Evolutionary conservation across 129 eudicot genomes (phyloP), one percentile per base, ranked within the genome.

Genomic region (Pittosporum tobira): DNA sequence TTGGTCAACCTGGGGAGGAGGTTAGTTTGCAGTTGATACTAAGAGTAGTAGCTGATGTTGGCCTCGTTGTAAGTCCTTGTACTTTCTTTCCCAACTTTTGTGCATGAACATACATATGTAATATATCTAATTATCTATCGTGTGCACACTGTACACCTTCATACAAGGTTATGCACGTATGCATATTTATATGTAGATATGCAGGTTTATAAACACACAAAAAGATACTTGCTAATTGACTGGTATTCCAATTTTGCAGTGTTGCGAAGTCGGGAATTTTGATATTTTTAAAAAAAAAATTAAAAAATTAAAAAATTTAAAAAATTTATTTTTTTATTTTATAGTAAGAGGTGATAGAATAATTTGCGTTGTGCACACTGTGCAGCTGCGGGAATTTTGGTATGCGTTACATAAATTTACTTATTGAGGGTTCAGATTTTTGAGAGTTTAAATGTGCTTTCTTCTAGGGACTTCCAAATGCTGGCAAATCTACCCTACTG

Each of bases 41-140:
- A 37, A 74, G 98, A 78, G 94, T 91, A 49, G 98, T 91, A 21
- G 96, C 98, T 43, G 98, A 91, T 70, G 94, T 91, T 63, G 98
- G 98, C 51, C 87, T 91, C 69, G 85, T 91, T 71, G 98, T 86
- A 76, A 83, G 98, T 76, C 4, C 40, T 21, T 12, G 11, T 36
- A 8, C 37, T 34, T 50, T 37, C 34, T 4, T 36, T 30, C 38
- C 22, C 24, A 3, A 52, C 38, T 43, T 28, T 43, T 61, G 24
- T 49, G 18, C 13, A 9, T 48, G 49, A 21, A 4, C 38, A 37
- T 31, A 6, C 47, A 7, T 21, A 8, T n/a, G n/a, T n/a, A 3
- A 45, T 13, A 16, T 20, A 16, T 13, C 4, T 6, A 22, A 9
- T 22, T 0, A 10, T n/a, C n/a, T n/a, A 12, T 51, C 24, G 25